Conservation (phyloP, 371 early-diverging fungal genomes). For the Actinomortierella wolfii region DNA sequence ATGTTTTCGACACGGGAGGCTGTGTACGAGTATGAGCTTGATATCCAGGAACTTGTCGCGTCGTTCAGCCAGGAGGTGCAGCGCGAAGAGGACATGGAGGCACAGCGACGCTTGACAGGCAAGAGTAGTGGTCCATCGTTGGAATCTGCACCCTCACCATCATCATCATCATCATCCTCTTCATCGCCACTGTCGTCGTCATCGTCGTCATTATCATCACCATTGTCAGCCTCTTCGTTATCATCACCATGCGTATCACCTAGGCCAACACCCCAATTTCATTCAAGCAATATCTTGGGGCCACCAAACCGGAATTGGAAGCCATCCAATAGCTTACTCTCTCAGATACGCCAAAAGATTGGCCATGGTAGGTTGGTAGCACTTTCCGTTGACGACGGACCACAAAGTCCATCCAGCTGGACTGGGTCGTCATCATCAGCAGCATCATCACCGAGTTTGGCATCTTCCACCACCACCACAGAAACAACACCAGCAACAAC, state of each 20-base stretch:
- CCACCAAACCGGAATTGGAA: too few relatives aligned
- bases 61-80: not conserved
- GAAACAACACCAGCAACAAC: too few relatives aligned
- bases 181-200: constrained; percentile 18
- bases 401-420: too few relatives aligned
- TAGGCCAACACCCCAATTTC: too few relatives aligned
- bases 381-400: too few relatives aligned
- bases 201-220: constrained; percentile 7
- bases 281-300: too few relatives aligned
- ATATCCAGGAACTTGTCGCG: constrained; percentile 13
- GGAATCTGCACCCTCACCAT: constrained; percentile 8
- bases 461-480: constrained; percentile 4
- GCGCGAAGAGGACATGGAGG: too few relatives aligned
- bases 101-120: too few relatives aligned
- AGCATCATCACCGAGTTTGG: constrained; percentile 12
- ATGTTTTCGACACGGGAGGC: constrained; percentile 46
- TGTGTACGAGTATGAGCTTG: constrained; percentile 40
- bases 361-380: too few relatives aligned
- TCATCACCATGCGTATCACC: not conserved
- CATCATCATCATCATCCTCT: constrained; percentile 9
- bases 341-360: too few relatives aligned
- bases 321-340: too few relatives aligned
- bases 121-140: too few relatives aligned
- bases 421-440: constrained; percentile 18
- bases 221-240: constrained; percentile 16